Conservation (phyloP, 768 basidiomycete species). For the Phlebiopsis gigantea region DNA sequence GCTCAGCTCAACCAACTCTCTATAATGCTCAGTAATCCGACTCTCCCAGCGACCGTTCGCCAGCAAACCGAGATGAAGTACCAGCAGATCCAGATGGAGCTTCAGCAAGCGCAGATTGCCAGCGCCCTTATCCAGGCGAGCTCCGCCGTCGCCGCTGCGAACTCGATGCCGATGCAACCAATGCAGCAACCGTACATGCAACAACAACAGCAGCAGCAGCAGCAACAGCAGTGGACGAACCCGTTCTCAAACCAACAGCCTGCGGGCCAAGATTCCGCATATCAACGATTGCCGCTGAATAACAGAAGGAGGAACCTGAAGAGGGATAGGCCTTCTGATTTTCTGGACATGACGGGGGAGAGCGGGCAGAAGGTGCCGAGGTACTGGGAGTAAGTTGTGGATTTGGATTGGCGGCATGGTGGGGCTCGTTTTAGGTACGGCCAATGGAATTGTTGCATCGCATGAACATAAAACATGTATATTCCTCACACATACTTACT, state of each 20-base stretch:
- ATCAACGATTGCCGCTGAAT: constrained; percentile 79
- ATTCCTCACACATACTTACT: not conserved
- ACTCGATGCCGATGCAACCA: constrained; percentile 33
- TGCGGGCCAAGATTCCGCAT: constrained; percentile 73
- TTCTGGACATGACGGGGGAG: constrained; percentile 63
- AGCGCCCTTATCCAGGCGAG: constrained; percentile 33
- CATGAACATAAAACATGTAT: not conserved
- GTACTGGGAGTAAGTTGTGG: constrained; percentile 65
- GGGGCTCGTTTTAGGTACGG: not conserved
- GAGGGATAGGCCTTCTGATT: constrained; percentile 80
- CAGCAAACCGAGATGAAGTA: constrained; percentile 81
- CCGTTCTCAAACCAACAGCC: constrained; percentile 61
- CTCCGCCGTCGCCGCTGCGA: constrained; percentile 38
- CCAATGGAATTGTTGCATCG: not conserved
- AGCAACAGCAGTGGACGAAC: constrained; percentile 35
- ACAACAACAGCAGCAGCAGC: constrained; percentile 29
- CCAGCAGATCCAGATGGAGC: constrained; percentile 72
- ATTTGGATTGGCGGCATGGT: not conserved
- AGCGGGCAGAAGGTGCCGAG: constrained; percentile 59
- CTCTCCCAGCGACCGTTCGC: constrained; percentile 65
- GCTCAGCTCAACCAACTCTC: constrained; percentile 80
- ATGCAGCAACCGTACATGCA: constrained; percentile 42
- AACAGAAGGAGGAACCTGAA: constrained; percentile 74
- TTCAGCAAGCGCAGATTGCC: constrained; percentile 74
- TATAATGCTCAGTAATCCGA: constrained; percentile 73